phyloP scores from a whole-genome alignment of 2,329 filamentous ascomycete species.

The Pyrenochaeta sp. region DNA sequence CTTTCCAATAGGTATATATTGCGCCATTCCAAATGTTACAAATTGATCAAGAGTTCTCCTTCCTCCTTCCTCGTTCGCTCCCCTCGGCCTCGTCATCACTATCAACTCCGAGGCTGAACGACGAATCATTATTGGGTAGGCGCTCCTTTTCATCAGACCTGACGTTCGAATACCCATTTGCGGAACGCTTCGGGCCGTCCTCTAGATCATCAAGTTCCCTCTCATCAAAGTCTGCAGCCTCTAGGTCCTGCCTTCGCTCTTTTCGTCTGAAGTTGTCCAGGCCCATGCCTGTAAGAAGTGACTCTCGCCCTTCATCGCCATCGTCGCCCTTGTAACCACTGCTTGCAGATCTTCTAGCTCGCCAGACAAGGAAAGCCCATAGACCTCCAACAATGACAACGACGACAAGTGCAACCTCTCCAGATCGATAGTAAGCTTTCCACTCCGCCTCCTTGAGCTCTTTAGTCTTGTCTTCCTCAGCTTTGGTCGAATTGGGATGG shows the following conservation, averaged over 20 bases:
- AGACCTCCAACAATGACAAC: constrained; percentile 74
- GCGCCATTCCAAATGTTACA: background rate
- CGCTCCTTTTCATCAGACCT: constrained; percentile 35
- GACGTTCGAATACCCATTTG: constrained; percentile 33
- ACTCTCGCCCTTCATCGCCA: constrained; percentile 54
- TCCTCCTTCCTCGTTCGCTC: constrained; percentile 40
- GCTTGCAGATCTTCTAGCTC: constrained; percentile 53
- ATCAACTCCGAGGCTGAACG: constrained; percentile 59
- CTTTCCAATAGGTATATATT: background rate
- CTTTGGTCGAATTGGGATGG: constrained; percentile 71
- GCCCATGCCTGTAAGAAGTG: constrained; percentile 53
- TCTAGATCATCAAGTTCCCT: constrained; percentile 65
- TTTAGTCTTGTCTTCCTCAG: constrained; percentile 72
- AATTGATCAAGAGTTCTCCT: constrained; percentile 32
- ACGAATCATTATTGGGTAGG: constrained; percentile 44
- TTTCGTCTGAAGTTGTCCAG: constrained; percentile 57
- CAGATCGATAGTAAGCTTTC: constrained; percentile 86
- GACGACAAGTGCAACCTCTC: constrained; percentile 83
- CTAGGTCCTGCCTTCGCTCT: constrained; percentile 58
- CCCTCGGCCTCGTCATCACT: constrained; percentile 47
- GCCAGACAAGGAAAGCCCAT: constrained; percentile 77
- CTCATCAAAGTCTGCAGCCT: constrained; percentile 69
- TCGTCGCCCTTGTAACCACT: constrained; percentile 55
- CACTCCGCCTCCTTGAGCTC: constrained; percentile 85
- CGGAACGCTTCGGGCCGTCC: constrained; percentile 28